Conservation (phyloP, 2,329 filamentous ascomycete genomes). For the Colletotrichum trifolii region DNA sequence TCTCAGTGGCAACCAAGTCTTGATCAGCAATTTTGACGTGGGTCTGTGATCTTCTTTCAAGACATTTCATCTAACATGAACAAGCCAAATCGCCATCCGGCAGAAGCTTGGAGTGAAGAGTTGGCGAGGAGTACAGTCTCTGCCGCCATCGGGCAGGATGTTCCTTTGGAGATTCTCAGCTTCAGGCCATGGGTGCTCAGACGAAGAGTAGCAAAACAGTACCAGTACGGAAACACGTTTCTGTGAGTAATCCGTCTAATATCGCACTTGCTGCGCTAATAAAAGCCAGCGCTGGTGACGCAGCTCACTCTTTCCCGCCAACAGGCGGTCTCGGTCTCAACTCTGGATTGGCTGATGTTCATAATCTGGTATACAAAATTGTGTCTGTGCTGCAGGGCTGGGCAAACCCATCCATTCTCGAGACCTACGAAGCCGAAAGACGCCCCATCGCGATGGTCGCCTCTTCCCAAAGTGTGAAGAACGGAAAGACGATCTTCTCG, state of each 20-base stretch:
- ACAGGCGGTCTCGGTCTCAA: constrained; percentile 48
- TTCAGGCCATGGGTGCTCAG: constrained; percentile 55
- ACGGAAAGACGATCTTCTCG: constrained; percentile 54
- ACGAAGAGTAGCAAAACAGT: constrained; percentile 52
- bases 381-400: constrained; percentile 47
- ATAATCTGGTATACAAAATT: constrained; percentile 50
- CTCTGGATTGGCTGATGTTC: constrained; percentile 46
- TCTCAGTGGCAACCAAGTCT: constrained; percentile 52
- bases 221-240: constrained; percentile 49
- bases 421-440: constrained; percentile 51
- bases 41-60: constrained; percentile 17
- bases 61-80: neutral
- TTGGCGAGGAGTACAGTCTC: constrained; percentile 46
- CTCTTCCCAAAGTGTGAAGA: constrained; percentile 55
- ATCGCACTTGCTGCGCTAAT: neutral
- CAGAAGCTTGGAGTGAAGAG: constrained; percentile 48
- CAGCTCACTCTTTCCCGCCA: constrained; percentile 48
- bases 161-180: constrained; percentile 51
- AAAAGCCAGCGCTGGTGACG: constrained; percentile 42
- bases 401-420: constrained; percentile 45
- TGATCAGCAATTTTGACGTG: constrained; percentile 57
- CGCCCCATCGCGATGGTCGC: constrained; percentile 52
- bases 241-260: constrained; percentile 42
- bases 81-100: constrained; percentile 47
- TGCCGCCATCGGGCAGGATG: constrained; percentile 46